Base-by-base conservation (phyloP, 805 yeast genomes). In the Komagataella ulmi region DNA sequence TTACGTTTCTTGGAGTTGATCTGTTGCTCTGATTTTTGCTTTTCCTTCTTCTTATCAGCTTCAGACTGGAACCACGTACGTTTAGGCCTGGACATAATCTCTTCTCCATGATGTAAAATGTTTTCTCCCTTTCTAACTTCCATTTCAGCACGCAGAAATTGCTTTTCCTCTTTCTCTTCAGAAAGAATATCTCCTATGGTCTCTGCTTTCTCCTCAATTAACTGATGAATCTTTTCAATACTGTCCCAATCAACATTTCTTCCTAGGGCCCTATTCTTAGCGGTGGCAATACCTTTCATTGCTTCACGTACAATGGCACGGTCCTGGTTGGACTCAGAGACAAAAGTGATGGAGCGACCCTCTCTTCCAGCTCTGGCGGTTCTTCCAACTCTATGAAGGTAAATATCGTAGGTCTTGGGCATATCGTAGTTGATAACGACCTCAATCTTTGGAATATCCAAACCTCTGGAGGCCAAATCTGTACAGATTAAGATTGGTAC, bases 321-420 rank as follows among this genome's bases (percentile, higher is more conserved):
- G 56, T 93, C 99, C 53, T 75, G 78, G n/a, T 88, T 73, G 0
- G 86, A 73, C 64, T 93, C 99, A 17, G 98, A 97, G 12, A 93
- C 99, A 67, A 93, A 81, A 2, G 97, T 83, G 45, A 93, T 84
- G 47, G 97, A 86, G 52, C 79, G 79, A 76, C 99, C 99, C 51
- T 86, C 88, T 69, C 98, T 80, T 18, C 98, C 98, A 50, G 97
- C 99, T 79, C 99, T 88, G 7, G 99, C 99, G 52, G 98, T 93
- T 77, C 99, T 87, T 69, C 99, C 99, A 54, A 93, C 97, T 74
- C 99, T 85, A 70, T 93, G 99, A 61, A 93, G 73, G 66, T 93
- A 93, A 44, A 91, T 78, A 57, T 93, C 99, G 61, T 86, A 83
- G 30, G 86, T 75, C 65, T 88, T 87, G 50, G 99, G 99, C 95